A percentile compares a stretch with the other conserved stretches of the same genome.
Evolutionary conservation across 306 rosid genomes (phyloP).

Genomic region (Albizia julibrissin): DNA sequence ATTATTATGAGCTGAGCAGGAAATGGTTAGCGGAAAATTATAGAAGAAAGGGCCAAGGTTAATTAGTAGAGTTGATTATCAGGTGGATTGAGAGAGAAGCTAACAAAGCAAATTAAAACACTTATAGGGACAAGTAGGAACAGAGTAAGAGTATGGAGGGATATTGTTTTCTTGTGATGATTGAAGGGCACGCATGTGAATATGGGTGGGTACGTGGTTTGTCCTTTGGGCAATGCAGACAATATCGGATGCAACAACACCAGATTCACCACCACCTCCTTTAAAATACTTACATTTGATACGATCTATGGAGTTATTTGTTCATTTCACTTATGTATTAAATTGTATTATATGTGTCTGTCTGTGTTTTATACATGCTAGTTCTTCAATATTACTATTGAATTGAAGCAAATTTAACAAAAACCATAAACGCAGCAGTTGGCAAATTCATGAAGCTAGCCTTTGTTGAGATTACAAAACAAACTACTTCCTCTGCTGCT

Average conservation of each 20-base stretch:
- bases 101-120: neutral
- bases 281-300: neutral
- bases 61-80: constrained; percentile 18
- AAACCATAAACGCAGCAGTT: neutral
- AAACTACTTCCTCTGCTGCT: neutral
- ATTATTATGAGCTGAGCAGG: neutral
- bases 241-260: constrained; percentile 52
- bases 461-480: neutral
- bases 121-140: constrained; percentile 52
- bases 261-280: neutral
- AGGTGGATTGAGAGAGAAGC: constrained; percentile 31
- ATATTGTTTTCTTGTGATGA: constrained; percentile 90
- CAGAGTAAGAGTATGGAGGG: constrained; percentile 69
- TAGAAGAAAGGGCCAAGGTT: constrained; percentile 16
- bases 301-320: neutral
- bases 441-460: neutral
- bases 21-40: constrained; percentile 16
- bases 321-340: neutral
- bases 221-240: constrained; percentile 71
- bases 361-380: neutral
- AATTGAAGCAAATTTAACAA: neutral
- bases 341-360: no score
- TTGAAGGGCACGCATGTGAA: constrained; percentile 91
- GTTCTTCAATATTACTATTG: neutral
- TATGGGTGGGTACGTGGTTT: constrained; percentile 72